Percentiles rank a stretch among this genome's conserved stretches.
phyloP scores from a whole-genome alignment of 1,284 basidiomycete genomes.

The Sanguinoderma infundibulare region DNA sequence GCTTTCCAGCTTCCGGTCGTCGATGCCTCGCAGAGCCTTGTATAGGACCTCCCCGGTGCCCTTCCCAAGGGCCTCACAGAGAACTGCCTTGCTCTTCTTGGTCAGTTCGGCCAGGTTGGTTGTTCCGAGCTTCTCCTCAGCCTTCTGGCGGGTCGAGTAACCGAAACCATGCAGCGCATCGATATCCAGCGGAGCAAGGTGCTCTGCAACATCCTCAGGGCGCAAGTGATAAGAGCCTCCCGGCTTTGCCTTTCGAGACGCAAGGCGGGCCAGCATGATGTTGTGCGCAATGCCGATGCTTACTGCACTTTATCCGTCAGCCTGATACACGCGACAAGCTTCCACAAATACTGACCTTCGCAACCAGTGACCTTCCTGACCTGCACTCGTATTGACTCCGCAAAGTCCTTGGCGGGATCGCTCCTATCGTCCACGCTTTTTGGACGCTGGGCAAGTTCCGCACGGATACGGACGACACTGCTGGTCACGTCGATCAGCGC shows the following conservation, averaged over 20 bases:
- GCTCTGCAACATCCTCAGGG: conserved; percentile 52
- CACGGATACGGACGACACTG: conserved; percentile 54
- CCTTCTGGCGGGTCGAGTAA: conserved; percentile 72
- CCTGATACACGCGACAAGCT: background rate
- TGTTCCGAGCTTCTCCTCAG: conserved; percentile 75
- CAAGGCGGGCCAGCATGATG: conserved; percentile 90
- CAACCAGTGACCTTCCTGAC: conserved; percentile 82
- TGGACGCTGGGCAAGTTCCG: conserved; percentile 26
- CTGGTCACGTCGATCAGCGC: conserved; percentile 89
- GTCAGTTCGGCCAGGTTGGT: conserved; percentile 73
- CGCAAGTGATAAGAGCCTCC: conserved; percentile 81
- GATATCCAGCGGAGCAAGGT: conserved; percentile 82
- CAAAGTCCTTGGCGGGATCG: conserved; percentile 76
- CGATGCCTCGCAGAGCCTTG: conserved; percentile 84
- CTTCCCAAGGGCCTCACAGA: conserved; percentile 82
- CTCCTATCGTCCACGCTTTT: conserved; percentile 8
- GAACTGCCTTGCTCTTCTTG: conserved; percentile 60
- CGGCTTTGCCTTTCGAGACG: conserved; percentile 91
- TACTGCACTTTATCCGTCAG: conserved; percentile 47
- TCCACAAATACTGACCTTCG: conserved; percentile 58
- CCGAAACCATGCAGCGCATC: conserved; percentile 91
- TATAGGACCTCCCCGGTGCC: conserved; percentile 85
- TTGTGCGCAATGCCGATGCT: conserved; percentile 94
- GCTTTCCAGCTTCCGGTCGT: conserved; percentile 79
- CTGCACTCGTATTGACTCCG: conserved; percentile 80